Base-by-base conservation (phyloP, 2,329 filamentous ascomycete genomes). In the Cladosporium velox region DNA sequence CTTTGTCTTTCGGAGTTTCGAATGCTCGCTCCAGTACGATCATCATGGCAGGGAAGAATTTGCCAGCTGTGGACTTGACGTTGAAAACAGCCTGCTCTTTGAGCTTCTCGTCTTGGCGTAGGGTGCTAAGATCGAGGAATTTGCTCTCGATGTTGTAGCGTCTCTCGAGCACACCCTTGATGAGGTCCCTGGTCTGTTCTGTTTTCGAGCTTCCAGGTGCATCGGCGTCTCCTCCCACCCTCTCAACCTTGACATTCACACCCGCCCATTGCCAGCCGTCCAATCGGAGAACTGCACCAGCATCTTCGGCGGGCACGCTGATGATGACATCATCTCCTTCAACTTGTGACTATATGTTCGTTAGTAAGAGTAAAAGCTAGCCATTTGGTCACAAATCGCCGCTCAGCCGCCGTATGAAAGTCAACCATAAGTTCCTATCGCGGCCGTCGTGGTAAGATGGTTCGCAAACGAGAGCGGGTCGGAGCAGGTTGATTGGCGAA, bases 41-140 rank as follows among this genome's bases (percentile, higher is more conserved):
- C 91, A 98, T 96, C 68, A 98, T 84, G 1, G 91, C 94, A 62
- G 91, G 91, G 80, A 98, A 97, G 68, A 97, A 91, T 77, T 97
- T 99, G 69, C 90, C 86, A 55, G 91, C 88, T 1, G 88, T 89
- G 3, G 89, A 87, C 66, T 85, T 86, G 67, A 82, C 87, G 68
- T 88, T 86, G 76, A 96, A 93, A 73, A 94, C 90, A 44, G 91
- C 91, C 78, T 93, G 88, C 51, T 86, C 83, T 64, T 88, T 83
- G 4, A 98, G 85, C 66, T 89, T 86, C 1, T 87, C 80, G 72
- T 98, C 94, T 58, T 86, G 82, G 35, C 86, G 89, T 11, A 98
- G 86, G 1, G 85, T 83, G n/a, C 92, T 93, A 11, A 99, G 86
- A 74, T 96, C 88, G 47, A 98, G 85, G 0, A 97, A 82, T 78